phyloP scores from a whole-genome alignment of 495 filamentous ascomycete genomes.

The Bathelium albidoporum region DNA sequence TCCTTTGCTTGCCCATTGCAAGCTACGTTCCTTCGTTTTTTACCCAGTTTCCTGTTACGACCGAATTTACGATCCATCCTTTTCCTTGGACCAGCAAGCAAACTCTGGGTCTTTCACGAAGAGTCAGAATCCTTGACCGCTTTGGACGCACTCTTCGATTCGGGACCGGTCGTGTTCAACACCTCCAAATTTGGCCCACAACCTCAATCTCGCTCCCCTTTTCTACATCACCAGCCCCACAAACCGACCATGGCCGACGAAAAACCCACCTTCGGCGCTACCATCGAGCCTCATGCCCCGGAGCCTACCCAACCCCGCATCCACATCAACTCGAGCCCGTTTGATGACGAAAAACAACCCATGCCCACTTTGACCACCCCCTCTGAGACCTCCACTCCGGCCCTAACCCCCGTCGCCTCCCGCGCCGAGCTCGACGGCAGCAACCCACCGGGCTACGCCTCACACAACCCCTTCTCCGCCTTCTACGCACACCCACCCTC shows the following conservation, averaged over 20 bases:
- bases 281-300: not conserved
- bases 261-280: conserved; percentile 7
- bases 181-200: not conserved
- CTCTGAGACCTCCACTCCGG: not conserved
- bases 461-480: conserved; percentile 40
- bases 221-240: not conserved
- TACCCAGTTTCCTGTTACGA: not conserved
- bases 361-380: not conserved
- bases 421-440: not conserved
- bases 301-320: not conserved
- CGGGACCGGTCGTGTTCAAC: not conserved
- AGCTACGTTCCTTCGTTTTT: not conserved
- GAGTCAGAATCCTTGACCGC: no score
- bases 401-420: conserved; percentile 3
- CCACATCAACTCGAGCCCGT: not conserved
- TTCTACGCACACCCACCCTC: conserved; percentile 46
- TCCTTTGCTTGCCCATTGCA: not conserved
- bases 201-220: not conserved
- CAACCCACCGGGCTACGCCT: not conserved
- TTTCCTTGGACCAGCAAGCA: not conserved
- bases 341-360: not conserved
- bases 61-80: not conserved
- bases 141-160: not conserved
- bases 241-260: not conserved
- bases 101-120: no score